A percentile compares a stretch with the other conserved stretches of the same genome.
Evolutionary conservation across 164 flowering plant species (phyloP).

Genomic region (Kingdonia uniflora): DNA sequence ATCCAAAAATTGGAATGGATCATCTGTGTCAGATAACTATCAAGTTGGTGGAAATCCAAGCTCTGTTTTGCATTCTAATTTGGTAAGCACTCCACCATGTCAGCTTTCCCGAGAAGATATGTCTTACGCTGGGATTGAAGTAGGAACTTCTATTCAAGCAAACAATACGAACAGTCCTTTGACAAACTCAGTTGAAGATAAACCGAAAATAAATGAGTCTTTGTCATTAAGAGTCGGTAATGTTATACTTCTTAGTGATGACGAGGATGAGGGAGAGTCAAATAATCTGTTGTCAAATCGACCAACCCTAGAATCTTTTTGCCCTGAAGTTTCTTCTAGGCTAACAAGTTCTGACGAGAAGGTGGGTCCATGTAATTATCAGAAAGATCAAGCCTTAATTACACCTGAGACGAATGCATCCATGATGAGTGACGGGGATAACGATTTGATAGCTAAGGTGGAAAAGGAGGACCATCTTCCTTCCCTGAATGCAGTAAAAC

Average conservation of each 20-base stretch:
- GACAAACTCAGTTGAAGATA: constrained; percentile 6
- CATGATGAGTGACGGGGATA: constrained; percentile 21
- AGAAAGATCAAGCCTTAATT: constrained; percentile 17
- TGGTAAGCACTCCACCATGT: constrained; percentile 7
- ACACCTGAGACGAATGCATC: constrained; percentile 25
- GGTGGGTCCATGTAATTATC: constrained; percentile 20
- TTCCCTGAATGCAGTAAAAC: constrained; percentile 10
- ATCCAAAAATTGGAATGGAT: constrained; percentile 7
- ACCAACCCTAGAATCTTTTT: constrained; percentile 10
- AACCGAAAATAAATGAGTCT: constrained; percentile 4
- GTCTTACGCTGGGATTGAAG: constrained; percentile 7
- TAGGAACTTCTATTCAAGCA: constrained; percentile 4
- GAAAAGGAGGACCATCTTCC: constrained; percentile 12
- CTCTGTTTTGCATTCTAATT: constrained; percentile 3
- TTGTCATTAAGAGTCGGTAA: constrained; percentile 7
- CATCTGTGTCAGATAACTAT: constrained; percentile 10
- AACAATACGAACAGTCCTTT: background rate
- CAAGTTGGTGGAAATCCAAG: constrained; percentile 1
- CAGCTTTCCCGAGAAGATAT: constrained; percentile 15
- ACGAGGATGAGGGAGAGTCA: constrained; percentile 17
- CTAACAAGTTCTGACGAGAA: constrained; percentile 16
- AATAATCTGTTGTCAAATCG: constrained; percentile 10
- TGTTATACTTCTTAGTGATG: constrained; percentile 21
- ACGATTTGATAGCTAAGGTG: constrained; percentile 7
- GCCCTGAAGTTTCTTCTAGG: constrained; percentile 18